Conservation (phyloP, 139 green algal genomes). For the Bryopsis sp. region DNA sequence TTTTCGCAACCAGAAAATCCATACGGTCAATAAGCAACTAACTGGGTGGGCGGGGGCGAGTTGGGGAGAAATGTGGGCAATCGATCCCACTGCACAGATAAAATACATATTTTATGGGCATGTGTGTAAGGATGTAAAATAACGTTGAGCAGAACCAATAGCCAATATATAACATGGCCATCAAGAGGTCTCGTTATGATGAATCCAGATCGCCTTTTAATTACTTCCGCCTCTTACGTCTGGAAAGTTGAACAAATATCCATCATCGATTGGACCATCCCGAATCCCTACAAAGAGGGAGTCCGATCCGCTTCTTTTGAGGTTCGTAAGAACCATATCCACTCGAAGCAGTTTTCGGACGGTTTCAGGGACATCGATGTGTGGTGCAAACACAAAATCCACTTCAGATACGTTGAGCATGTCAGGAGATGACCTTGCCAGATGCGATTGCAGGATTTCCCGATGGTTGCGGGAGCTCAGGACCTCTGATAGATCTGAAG, state of each 20-base stretch:
- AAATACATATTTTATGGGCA: too few relatives aligned
- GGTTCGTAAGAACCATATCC: neutral
- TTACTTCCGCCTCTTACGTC: too few relatives aligned
- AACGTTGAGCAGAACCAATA: too few relatives aligned
- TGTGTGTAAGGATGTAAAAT: too few relatives aligned
- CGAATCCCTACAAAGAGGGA: neutral
- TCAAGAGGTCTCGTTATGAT: too few relatives aligned
- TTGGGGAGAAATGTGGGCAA: too few relatives aligned
- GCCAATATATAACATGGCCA: too few relatives aligned
- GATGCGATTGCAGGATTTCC: constrained; percentile 3
- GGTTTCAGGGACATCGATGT: neutral
- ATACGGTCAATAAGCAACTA: too few relatives aligned
- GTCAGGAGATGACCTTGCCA: constrained; percentile 3
- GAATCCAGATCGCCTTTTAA: too few relatives aligned
- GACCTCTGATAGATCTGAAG: neutral
- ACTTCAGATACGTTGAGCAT: constrained; percentile 1
- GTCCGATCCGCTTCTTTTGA: neutral
- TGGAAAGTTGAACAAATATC: constrained; percentile 9
- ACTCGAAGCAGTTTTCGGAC: constrained; percentile 1
- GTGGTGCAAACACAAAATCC: constrained; percentile 9
- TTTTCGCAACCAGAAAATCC: too few relatives aligned
- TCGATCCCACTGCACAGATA: too few relatives aligned
- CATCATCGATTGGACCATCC: constrained; percentile 8
- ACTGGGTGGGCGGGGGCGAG: too few relatives aligned
- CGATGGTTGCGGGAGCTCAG: neutral